Conservation (phyloP, 441 rosid species). For the Aquilaria agallochum region DNA sequence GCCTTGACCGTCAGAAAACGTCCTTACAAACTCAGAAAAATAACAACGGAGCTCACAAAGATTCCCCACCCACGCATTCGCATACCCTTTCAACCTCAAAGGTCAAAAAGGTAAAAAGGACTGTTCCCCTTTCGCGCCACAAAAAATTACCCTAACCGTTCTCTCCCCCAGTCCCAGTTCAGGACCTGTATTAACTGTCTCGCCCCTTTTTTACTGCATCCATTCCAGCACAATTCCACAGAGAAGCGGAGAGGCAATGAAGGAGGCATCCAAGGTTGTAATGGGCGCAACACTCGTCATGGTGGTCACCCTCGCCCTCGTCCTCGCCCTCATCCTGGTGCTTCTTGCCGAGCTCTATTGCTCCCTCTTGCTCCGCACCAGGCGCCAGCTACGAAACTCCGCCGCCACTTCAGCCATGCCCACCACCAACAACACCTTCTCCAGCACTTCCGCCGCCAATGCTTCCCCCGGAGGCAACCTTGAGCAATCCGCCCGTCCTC, state of each 20-base stretch:
- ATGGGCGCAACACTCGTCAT: slow-evolving; percentile 84
- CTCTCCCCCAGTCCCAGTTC: slow-evolving; percentile 18
- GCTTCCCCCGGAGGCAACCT: slow-evolving; percentile 17
- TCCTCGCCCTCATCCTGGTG: slow-evolving; percentile 60
- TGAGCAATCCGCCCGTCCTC: slow-evolving; percentile 33
- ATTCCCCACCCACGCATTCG: neutral
- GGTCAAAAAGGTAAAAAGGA: neutral
- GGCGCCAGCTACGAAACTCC: slow-evolving; percentile 22
- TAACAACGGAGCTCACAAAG: no score
- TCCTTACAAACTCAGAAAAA: no score
- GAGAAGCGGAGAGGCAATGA: slow-evolving; percentile 31
- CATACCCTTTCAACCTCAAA: slow-evolving; percentile 20
- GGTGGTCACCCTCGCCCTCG: slow-evolving; percentile 74
- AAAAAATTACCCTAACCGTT: neutral
- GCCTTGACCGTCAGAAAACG: no score
- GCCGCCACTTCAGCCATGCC: slow-evolving; percentile 17
- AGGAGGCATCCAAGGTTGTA: slow-evolving; percentile 69
- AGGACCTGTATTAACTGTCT: no score
- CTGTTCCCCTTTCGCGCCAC: slow-evolving; percentile 53
- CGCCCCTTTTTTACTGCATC: slow-evolving; percentile 9
- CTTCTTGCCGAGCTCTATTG: slow-evolving; percentile 85
- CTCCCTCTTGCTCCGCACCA: slow-evolving; percentile 64
- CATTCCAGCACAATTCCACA: neutral
- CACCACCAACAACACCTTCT: slow-evolving; percentile 9
- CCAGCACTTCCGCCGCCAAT: slow-evolving; percentile 6